A percentile compares a stretch with the other conserved stretches of the same genome.
Evolutionary conservation across 345 rosid genomes (phyloP).

Genomic region (Lepidium didymum): DNA sequence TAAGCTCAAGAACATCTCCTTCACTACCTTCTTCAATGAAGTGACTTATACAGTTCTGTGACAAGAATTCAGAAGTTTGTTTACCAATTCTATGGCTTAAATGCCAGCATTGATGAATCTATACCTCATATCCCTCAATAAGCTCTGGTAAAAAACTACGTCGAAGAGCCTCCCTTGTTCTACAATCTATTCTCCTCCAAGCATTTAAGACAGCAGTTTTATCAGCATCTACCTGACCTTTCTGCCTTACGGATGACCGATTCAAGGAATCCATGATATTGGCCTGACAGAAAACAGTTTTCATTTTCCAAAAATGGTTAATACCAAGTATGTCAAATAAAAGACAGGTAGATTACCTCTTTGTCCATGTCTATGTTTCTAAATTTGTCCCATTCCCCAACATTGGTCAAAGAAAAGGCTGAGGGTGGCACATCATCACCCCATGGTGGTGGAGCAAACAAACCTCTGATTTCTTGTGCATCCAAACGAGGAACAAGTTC

Average conservation of each 20-base stretch:
- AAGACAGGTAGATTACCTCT: slow-evolving; percentile 46
- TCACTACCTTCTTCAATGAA: slow-evolving; percentile 48
- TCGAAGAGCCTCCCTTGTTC: slow-evolving; percentile 87
- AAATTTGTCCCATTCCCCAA: slow-evolving; percentile 84
- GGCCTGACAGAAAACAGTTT: slow-evolving; percentile 40
- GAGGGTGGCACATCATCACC: slow-evolving; percentile 86
- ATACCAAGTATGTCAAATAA: neutral
- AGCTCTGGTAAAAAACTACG: slow-evolving; percentile 84
- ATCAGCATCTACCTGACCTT: slow-evolving; percentile 52
- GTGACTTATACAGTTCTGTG: slow-evolving; percentile 56
- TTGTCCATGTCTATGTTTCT: slow-evolving; percentile 97
- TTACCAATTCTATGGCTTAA: neutral
- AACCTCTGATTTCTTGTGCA: slow-evolving; percentile 81
- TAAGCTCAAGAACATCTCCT: slow-evolving; percentile 53
- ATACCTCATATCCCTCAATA: slow-evolving; percentile 76
- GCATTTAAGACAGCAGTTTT: slow-evolving; percentile 69
- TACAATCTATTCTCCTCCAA: slow-evolving; percentile 70
- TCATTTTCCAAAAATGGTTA: neutral
- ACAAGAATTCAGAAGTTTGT: too few relatives aligned
- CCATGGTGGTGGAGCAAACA: slow-evolving; percentile 99
- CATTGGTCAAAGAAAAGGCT: slow-evolving; percentile 63
- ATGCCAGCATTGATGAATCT: neutral
- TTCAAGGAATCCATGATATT: slow-evolving; percentile 45
- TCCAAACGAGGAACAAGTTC: slow-evolving; percentile 94
- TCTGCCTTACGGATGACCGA: slow-evolving; percentile 38